A percentile compares a stretch with the other conserved stretches of the same genome.
phyloP scores from a whole-genome alignment of 2,329 filamentous ascomycete genomes.

The Epichloe festucae region DNA sequence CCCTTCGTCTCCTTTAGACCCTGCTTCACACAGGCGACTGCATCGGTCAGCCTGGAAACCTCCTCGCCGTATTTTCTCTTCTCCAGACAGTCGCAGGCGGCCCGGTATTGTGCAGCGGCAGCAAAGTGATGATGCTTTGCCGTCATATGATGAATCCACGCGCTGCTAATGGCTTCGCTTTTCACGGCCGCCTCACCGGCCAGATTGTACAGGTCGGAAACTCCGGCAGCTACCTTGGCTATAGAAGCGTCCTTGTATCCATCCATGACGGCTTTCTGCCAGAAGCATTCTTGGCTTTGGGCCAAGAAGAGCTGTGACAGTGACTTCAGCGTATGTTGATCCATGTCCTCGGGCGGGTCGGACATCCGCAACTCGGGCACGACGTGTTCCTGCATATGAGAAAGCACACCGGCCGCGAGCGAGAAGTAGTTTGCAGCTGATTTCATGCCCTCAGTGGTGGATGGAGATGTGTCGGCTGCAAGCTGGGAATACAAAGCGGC shows the following conservation, averaged over 20 bases:
- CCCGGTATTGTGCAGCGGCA: conserved; percentile 84
- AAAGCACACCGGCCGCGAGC: conserved; percentile 70
- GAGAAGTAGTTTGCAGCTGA: conserved; percentile 83
- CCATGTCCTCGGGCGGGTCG: conserved; percentile 90
- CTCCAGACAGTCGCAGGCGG: conserved; percentile 81
- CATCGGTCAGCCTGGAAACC: conserved; percentile 73
- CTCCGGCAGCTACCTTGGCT: conserved; percentile 75
- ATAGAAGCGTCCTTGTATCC: conserved; percentile 85
- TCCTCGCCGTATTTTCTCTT: conserved; percentile 94
- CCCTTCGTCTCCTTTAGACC: conserved; percentile 68
- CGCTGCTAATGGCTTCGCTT: conserved; percentile 77
- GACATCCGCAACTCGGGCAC: conserved; percentile 72
- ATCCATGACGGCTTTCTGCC: conserved; percentile 94
- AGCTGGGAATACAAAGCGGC: conserved; percentile 89
- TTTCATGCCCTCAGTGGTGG: conserved; percentile 71
- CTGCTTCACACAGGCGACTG: conserved; percentile 69
- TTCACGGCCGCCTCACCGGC: conserved; percentile 78
- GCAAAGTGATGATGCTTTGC: conserved; percentile 97
- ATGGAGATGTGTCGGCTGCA: conserved; percentile 65
- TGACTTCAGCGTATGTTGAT: conserved; percentile 71
- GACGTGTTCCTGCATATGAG: conserved; percentile 61
- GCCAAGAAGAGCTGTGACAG: conserved; percentile 75
- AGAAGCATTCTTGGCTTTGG: conserved; percentile 94
- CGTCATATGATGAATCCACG: conserved; percentile 96
- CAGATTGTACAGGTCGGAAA: conserved; percentile 79